phyloP scores from a whole-genome alignment of 2,329 filamentous ascomycete species.

The Calonectria henricotiae region DNA sequence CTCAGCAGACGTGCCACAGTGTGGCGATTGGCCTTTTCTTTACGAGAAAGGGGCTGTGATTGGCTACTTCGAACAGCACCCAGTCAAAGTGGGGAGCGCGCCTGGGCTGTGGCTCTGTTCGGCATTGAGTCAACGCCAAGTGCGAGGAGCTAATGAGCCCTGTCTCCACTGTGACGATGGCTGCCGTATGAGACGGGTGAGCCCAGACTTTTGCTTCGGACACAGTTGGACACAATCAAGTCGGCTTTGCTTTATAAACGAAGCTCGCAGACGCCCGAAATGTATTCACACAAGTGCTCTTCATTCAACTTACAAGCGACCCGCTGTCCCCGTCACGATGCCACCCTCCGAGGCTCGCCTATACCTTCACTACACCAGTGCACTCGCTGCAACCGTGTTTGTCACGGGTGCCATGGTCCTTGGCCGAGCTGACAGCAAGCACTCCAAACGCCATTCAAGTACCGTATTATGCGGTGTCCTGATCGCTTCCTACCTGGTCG shows the following conservation, averaged over 20 bases:
- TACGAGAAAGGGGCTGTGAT: background rate
- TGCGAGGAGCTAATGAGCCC: background rate
- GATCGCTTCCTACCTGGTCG: conserved; percentile 23
- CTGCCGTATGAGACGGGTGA: no score
- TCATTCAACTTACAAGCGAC: background rate
- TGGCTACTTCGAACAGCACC: background rate
- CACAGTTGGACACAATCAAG: background rate
- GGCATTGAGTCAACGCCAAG: conserved; percentile 9
- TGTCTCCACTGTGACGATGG: background rate
- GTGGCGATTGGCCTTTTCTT: background rate
- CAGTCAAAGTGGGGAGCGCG: background rate
- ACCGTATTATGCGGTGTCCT: background rate
- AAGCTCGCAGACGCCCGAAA: background rate
- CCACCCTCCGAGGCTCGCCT: background rate
- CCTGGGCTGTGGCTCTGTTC: background rate
- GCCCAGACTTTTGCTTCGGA: background rate
- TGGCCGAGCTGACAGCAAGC: background rate
- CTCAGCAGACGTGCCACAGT: conserved; percentile 1
- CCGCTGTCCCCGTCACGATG: background rate
- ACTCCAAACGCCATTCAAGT: background rate
- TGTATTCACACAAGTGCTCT: background rate
- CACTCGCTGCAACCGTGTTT: background rate
- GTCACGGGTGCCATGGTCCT: conserved; percentile 19
- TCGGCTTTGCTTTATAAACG: background rate
- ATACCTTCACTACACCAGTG: conserved; percentile 43